Base-by-base conservation (phyloP, 345 rosid genomes). In the Camelina hispida region DNA sequence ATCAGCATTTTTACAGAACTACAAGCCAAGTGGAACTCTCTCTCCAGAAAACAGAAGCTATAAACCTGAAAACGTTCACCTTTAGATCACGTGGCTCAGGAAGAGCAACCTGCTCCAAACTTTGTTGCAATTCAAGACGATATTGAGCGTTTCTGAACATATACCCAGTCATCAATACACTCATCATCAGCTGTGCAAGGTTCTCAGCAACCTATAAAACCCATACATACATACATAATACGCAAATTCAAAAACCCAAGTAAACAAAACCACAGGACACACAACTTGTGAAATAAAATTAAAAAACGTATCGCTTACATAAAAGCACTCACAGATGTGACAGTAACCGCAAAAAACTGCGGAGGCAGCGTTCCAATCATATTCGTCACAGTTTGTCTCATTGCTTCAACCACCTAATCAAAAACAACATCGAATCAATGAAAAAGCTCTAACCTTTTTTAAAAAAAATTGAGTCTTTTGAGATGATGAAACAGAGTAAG, bases 321-420 rank as follows among this genome's bases (percentile, higher is more conserved):
- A 7, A 47, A 47, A 10, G 42, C 9, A 84, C 99, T 90, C 76
- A 92, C 98, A 50, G 98, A 86, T 66, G 91, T 78, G 70, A 95
- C 87, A 2, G 94, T 90, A 20, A 92, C 90, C 0, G 96, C 77
- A 38, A 92, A 92, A 80, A 92, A 95, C 69, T 95, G 97, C 0
- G 97, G 93, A 25, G 98, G 97, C n/a, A 95, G 74, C 3, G 99
- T 87, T 48, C 98, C 99, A 9, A 95, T 95, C 99, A 92, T 95
- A 75, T 89, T 92, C 20, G 97, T 85, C 72, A 95, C 97, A 0
- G 99, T 92, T 75, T 89, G 94, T 25, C 98, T 82, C 99, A 95
- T 92, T 28, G 99, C 99, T 68, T 92, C 99, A 74, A 95, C 99
- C 51, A 89, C 97, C 97, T 95, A 62, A 64, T 9, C 1, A 0